A percentile compares a stretch with the other conserved stretches of the same genome.
Conservation (phyloP, 2,329 filamentous ascomycete genomes). For the Purpureocillium lavendulum region DNA sequence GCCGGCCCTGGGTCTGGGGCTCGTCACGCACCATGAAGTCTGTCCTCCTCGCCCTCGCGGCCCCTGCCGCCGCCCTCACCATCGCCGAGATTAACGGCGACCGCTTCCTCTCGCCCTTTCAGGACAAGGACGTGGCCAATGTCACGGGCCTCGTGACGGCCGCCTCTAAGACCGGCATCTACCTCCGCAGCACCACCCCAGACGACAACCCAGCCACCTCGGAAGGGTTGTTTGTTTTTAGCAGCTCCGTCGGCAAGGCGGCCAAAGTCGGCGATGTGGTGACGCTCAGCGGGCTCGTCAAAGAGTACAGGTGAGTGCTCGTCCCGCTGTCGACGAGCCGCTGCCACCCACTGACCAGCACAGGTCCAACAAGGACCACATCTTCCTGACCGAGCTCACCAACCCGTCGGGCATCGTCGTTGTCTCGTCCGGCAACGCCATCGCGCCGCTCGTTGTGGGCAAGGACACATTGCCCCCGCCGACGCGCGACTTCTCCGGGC, state of each 20-base stretch:
- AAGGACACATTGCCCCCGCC: conserved; percentile 48
- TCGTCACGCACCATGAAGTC: conserved; percentile 16
- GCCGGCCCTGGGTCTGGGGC: too few species aligned
- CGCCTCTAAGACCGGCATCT: conserved; percentile 53
- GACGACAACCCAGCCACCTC: conserved; percentile 50
- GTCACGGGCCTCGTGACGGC: conserved; percentile 59
- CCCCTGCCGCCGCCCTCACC: conserved; percentile 30
- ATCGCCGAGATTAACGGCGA: conserved; percentile 60
- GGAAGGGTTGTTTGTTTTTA: conserved; percentile 59
- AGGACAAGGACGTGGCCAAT: conserved; percentile 45
- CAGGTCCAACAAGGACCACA: conserved; percentile 44
- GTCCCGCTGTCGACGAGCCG: too few species aligned
- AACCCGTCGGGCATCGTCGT: conserved; percentile 44
- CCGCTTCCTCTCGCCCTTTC: conserved; percentile 53
- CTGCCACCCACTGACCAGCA: background rate
- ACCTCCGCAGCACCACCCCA: conserved; percentile 50
- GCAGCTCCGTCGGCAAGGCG: conserved; percentile 38
- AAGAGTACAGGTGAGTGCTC: conserved; percentile 47
- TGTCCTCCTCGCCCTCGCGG: conserved; percentile 17
- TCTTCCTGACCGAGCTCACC: conserved; percentile 56
- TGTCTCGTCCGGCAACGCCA: conserved; percentile 42
- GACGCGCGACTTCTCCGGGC: conserved; percentile 48
- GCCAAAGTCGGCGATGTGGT: conserved; percentile 56
- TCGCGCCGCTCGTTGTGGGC: conserved; percentile 53
- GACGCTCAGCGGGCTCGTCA: conserved; percentile 49